These are phyloP conservation scores for Colletotrichum cuscutae DNA, from an alignment of 2,329 filamentous ascomycete genomes.

Conservation along the genomic window DNA sequence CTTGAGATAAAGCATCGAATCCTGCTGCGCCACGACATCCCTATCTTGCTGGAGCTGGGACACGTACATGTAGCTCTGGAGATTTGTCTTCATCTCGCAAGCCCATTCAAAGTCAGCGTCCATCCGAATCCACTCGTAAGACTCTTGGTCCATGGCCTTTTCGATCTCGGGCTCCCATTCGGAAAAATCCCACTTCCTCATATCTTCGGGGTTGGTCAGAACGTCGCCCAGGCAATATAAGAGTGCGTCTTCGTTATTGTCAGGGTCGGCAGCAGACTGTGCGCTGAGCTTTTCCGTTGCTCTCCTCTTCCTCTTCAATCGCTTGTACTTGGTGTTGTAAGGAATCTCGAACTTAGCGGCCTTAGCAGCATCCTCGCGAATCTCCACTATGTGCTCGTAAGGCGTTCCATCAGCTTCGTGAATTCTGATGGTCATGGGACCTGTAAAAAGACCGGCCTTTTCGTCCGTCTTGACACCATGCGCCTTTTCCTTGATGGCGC, in stretches of 20 bases:
- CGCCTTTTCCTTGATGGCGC: slow-evolving; percentile 83
- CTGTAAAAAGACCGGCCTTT: slow-evolving; percentile 85
- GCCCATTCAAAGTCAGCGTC: slow-evolving; percentile 99
- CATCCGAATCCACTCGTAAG: slow-evolving; percentile 98
- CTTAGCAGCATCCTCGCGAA: slow-evolving; percentile 85
- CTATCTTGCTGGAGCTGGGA: slow-evolving; percentile 97
- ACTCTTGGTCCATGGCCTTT: slow-evolving; percentile 91
- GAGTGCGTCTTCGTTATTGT: slow-evolving; percentile 80
- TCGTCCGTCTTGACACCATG: slow-evolving; percentile 75
- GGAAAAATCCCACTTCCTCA: slow-evolving; percentile 82
- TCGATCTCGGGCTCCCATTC: slow-evolving; percentile 94
- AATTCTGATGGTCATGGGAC: slow-evolving; percentile 96
- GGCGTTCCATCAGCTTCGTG: slow-evolving; percentile 98
- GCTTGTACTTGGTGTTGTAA: slow-evolving; percentile 99
- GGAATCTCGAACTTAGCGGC: slow-evolving; percentile 88
- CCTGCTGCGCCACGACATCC: slow-evolving; percentile 89
- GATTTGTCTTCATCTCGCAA: slow-evolving; percentile 81
- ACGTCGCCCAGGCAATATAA: slow-evolving; percentile 95
- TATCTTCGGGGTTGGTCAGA: slow-evolving; percentile 83
- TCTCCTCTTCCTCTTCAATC: slow-evolving; percentile 80
- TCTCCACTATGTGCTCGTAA: slow-evolving; percentile 97
- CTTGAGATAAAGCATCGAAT: slow-evolving; percentile 80
- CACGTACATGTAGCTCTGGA: slow-evolving; percentile 97
- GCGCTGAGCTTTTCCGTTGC: slow-evolving; percentile 61
- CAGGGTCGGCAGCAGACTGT: slow-evolving; percentile 63